Percentiles rank a stretch among this genome's conserved stretches.
These are phyloP conservation scores for Astragalus glycyphyllos DNA, from an alignment of 306 rosid genomes.

Conservation along the genomic window DNA sequence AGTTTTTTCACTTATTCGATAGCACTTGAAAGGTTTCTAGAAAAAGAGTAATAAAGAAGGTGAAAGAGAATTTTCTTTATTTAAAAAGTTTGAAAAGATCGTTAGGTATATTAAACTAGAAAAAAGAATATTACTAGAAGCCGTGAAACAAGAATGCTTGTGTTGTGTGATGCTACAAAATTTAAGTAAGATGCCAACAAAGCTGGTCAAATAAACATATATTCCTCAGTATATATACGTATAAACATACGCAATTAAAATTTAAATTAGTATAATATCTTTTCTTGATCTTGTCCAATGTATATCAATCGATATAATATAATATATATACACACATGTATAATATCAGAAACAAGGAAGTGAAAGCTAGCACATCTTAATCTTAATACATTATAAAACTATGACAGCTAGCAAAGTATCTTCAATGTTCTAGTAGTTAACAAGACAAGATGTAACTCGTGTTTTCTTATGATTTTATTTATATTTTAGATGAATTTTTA, in stretches of 20 bases:
- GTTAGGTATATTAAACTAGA: slow-evolving; percentile 38
- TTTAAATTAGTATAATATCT: background rate
- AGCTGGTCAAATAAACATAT: slow-evolving; percentile 35
- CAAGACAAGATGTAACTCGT: too few relatives aligned
- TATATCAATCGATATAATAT: background rate
- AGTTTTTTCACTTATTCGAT: slow-evolving; percentile 42
- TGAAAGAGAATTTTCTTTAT: slow-evolving; percentile 1
- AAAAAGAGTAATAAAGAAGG: slow-evolving; percentile 25
- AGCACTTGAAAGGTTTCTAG: slow-evolving; percentile 38
- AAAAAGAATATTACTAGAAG: slow-evolving; percentile 33
- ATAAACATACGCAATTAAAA: slow-evolving; percentile 19
- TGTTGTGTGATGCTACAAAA: slow-evolving; percentile 12
- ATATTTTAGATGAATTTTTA: too few relatives aligned
- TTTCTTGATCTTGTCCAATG: slow-evolving; percentile 24
- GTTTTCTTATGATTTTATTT: too few relatives aligned
- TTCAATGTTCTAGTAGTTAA: background rate
- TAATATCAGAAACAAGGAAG: slow-evolving; percentile 30
- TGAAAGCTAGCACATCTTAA: slow-evolving; percentile 30
- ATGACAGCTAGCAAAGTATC: slow-evolving; percentile 15
- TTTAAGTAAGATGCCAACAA: slow-evolving; percentile 28
- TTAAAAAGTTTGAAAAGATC: slow-evolving; percentile 31
- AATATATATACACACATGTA: background rate
- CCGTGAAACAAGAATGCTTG: slow-evolving; percentile 30
- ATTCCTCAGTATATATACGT: background rate
- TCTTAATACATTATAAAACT: slow-evolving; percentile 32